phyloP scores from a whole-genome alignment of 306 rosid genomes.

The Senna siamea region DNA sequence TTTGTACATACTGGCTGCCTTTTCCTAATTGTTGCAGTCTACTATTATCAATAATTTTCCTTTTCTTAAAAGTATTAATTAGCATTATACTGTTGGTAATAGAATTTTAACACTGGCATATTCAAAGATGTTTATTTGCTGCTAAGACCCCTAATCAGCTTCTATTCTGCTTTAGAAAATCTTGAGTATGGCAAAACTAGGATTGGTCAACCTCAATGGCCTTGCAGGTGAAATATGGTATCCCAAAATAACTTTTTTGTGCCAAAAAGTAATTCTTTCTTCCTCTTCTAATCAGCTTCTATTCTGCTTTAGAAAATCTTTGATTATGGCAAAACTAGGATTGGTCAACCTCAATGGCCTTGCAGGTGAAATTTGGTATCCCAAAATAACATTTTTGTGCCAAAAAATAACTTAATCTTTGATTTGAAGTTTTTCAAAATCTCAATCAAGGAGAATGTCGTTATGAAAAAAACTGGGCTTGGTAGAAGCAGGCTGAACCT shows the following conservation, averaged over 20 bases:
- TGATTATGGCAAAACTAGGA: slow-evolving; percentile 4
- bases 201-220: slow-evolving; percentile 9
- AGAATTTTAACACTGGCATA: too few species aligned
- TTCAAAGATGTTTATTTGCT: too few species aligned
- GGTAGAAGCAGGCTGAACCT: neutral
- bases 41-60: too few species aligned
- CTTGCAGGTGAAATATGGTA: slow-evolving; percentile 13
- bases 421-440: too few species aligned
- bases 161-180: neutral
- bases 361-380: slow-evolving; percentile 16
- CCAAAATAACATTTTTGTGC: neutral
- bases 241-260: slow-evolving; percentile 1
- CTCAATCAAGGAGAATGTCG: too few species aligned
- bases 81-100: too few species aligned
- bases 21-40: too few species aligned
- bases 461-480: neutral
- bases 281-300: too few species aligned
- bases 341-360: slow-evolving; percentile 12
- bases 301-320: neutral
- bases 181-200: slow-evolving; percentile 7
- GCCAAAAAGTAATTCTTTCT: neutral
- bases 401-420: too few species aligned
- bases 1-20: too few species aligned
- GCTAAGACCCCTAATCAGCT: too few species aligned
- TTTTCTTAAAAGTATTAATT: too few species aligned